A percentile compares a stretch with the other conserved stretches of the same genome.
phyloP scores from a whole-genome alignment of 2,329 filamentous ascomycete genomes.

The Trichothecium roseum region DNA sequence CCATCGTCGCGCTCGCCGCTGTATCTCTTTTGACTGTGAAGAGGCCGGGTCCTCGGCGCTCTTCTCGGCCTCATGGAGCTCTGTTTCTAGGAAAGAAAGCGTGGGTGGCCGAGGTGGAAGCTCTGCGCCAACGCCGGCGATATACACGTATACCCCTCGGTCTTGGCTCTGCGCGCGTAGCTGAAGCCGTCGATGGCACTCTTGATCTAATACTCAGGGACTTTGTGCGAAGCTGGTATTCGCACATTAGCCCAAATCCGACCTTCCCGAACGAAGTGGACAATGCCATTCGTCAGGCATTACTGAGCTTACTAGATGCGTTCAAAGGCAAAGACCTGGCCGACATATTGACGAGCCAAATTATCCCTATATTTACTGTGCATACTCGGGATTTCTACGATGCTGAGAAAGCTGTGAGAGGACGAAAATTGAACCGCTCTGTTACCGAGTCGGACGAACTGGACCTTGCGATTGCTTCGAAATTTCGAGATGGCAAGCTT shows the following conservation, averaged over 20 bases:
- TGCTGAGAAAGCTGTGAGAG: conserved; percentile 77
- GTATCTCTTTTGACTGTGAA: conserved; percentile 35
- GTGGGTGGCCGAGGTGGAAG: conserved; percentile 63
- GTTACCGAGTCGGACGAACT: conserved; percentile 95
- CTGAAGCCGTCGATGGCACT: conserved; percentile 68
- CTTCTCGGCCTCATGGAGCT: conserved; percentile 30
- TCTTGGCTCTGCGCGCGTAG: conserved; percentile 65
- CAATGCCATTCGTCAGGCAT: conserved; percentile 60
- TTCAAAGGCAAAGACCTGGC: conserved; percentile 71
- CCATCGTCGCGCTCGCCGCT: conserved; percentile 43
- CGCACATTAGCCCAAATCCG: conserved; percentile 68
- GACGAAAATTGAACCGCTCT: conserved; percentile 75
- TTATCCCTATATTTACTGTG: conserved; percentile 79
- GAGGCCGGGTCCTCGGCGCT: conserved; percentile 47
- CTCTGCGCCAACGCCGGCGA: conserved; percentile 51
- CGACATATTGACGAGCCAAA: conserved; percentile 67
- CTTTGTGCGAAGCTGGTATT: conserved; percentile 85
- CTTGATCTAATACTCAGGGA: conserved; percentile 69
- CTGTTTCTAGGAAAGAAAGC: conserved; percentile 51
- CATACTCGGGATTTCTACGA: conserved; percentile 88
- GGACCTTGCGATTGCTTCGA: conserved; percentile 88
- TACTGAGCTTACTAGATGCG: conserved; percentile 61
- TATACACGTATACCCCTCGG: conserved; percentile 65
- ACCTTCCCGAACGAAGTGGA: conserved; percentile 84
- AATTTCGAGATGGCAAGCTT: conserved; percentile 79